Evolutionary conservation across 1,284 basidiomycete species (phyloP).

Genomic region (Apiotrichum porosum): DNA sequence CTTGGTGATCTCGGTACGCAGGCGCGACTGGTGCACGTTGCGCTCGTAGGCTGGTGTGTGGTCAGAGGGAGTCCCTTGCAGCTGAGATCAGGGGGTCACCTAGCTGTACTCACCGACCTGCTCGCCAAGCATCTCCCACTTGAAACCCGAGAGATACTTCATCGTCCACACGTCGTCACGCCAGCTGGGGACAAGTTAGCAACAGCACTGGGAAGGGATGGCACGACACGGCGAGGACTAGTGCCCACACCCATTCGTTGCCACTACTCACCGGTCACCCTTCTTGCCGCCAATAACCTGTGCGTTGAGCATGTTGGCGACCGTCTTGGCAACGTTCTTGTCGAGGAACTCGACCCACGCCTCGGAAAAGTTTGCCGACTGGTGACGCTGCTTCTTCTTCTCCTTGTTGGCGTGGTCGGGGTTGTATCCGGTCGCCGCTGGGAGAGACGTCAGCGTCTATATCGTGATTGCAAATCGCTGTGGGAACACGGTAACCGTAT

Average conservation of each 20-base stretch:
- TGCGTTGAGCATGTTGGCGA: conserved; percentile 94
- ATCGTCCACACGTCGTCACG: conserved; percentile 98
- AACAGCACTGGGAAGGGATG: not conserved
- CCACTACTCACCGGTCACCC: conserved; percentile 51
- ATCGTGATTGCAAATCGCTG: not conserved
- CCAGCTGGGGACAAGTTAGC: conserved; percentile 60
- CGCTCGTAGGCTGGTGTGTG: conserved; percentile 77
- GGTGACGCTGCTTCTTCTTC: conserved; percentile 57
- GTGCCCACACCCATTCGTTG: not conserved
- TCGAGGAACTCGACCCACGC: conserved; percentile 98
- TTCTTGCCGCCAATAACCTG: conserved; percentile 93
- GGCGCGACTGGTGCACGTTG: conserved; percentile 75
- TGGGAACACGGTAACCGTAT: not conserved
- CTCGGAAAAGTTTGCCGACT: conserved; percentile 82
- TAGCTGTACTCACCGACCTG: conserved; percentile 74
- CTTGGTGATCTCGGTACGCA: conserved; percentile 85
- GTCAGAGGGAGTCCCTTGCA: not conserved
- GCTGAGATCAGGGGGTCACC: not conserved
- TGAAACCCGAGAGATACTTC: conserved; percentile 97
- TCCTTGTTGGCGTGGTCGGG: conserved; percentile 20
- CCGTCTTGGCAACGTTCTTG: conserved; percentile 82
- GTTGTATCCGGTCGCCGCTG: conserved; percentile 39
- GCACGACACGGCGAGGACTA: not conserved
- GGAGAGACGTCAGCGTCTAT: not conserved
- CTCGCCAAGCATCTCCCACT: conserved; percentile 98